phyloP scores from a whole-genome alignment of 139 green algal genomes.

The Astrephomene gubernaculifera region DNA sequence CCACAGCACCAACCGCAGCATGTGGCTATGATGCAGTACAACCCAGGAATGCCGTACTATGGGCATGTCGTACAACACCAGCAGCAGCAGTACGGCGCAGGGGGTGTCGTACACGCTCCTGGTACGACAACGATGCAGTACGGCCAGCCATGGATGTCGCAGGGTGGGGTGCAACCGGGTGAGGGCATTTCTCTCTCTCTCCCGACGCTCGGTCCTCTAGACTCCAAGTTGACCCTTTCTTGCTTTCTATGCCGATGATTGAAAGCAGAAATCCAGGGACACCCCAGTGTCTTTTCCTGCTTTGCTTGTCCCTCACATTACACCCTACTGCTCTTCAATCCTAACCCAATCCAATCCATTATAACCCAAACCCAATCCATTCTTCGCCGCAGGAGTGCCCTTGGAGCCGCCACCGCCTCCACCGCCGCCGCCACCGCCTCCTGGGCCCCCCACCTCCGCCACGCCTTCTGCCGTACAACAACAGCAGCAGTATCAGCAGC shows the following conservation, averaged over 20 bases:
- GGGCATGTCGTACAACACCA: not conserved
- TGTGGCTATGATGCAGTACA: not conserved
- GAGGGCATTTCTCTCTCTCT: too few species aligned
- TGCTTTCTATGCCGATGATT: too few species aligned
- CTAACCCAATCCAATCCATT: too few species aligned
- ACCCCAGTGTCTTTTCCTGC: too few species aligned
- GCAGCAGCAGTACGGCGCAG: conserved; percentile 3
- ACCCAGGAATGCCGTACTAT: not conserved
- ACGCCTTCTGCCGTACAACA: not conserved
- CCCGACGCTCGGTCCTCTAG: too few species aligned
- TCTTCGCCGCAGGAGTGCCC: too few species aligned
- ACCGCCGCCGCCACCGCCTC: not conserved
- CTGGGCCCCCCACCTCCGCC: not conserved
- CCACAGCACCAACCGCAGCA: not conserved
- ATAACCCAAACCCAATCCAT: too few species aligned
- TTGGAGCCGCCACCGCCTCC: conserved; percentile 3
- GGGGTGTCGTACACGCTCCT: not conserved
- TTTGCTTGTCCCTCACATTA: too few species aligned
- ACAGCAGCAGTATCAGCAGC: too few species aligned
- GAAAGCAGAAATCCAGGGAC: too few species aligned
- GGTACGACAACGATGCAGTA: not conserved
- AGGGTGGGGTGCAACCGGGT: not conserved
- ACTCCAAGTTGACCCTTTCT: too few species aligned
- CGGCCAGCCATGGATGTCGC: not conserved
- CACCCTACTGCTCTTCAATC: too few species aligned